Base-by-base conservation (phyloP, 176 grass and related monocot genomes). In the Zea luxurians region DNA sequence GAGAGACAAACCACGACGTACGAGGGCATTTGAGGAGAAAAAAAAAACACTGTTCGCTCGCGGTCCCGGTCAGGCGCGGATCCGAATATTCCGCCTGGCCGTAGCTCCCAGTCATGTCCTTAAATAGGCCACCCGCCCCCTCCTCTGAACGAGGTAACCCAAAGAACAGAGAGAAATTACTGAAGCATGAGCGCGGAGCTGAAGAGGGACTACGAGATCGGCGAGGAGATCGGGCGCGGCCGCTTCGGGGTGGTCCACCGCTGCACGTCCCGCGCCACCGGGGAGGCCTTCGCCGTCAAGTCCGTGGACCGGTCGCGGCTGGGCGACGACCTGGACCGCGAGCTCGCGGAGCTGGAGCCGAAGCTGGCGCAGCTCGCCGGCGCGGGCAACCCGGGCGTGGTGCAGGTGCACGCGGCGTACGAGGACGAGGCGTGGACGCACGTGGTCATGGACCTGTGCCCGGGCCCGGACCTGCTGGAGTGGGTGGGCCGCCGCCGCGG, bases 191-290 rank as follows among this genome's bases (percentile, higher is more conserved):
- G 82, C 40, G 81, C 38, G 49, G 89, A 88, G 20, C 86, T 96
- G 79, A 89, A 70, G 38, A 77, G 78, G 73, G 73, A 92, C 54
- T 96, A 92, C 87, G 84, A 96, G 84, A 88, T 96, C 12, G 87
- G 81, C 43, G 78, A 74, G 82, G 93, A 96, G 89, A 65, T 96
- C 71, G 93, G 93, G 1, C 89, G 93, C 21, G 93, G 93, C 16
- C 78, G 93, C 66, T 96, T 96, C 82, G 93, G 93, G 66, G 89
- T 92, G 57, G 93, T 96, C 50, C 83, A 44, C 58, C 89, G 89
- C 53, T 86, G 87, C 87, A 85, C 71, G 16, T 90, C 84, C 41
- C 89, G 80, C 49, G 65, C 89, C 84, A 91, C 93, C 49, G 93
- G 93, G 15, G 93, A 96, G 84, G 42, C 17, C 9, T 92, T 81